Percentiles rank a stretch among this genome's conserved stretches.
These are phyloP conservation scores for Ascochyta koolunga DNA, from an alignment of 2,329 filamentous ascomycete genomes.

Conservation along the genomic window DNA sequence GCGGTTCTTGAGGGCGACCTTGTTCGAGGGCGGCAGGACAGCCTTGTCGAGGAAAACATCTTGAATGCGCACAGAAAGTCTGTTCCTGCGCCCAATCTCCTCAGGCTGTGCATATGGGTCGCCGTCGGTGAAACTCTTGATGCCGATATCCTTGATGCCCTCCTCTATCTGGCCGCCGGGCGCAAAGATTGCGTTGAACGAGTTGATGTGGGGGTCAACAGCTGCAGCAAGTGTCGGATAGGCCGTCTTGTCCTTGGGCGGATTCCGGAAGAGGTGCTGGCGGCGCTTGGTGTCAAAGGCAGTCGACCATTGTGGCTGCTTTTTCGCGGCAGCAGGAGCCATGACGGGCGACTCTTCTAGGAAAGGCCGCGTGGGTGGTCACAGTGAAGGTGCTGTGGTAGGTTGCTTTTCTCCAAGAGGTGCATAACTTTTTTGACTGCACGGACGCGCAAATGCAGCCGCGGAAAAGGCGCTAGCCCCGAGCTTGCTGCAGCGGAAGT, in stretches of 20 bases:
- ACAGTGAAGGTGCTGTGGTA: slow-evolving; percentile 6
- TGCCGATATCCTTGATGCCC: slow-evolving; percentile 86
- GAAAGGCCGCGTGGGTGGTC: slow-evolving; percentile 14
- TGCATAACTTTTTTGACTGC: slow-evolving; percentile 19
- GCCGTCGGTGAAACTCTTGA: slow-evolving; percentile 85
- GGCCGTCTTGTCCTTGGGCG: slow-evolving; percentile 83
- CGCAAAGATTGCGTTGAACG: slow-evolving; percentile 90
- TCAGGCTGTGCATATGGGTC: slow-evolving; percentile 61
- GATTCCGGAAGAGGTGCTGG: slow-evolving; percentile 86
- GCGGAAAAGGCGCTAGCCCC: slow-evolving; percentile 17
- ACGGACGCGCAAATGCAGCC: slow-evolving; percentile 11
- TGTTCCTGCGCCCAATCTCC: slow-evolving; percentile 70
- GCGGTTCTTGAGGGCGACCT: slow-evolving; percentile 76
- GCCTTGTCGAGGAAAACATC: slow-evolving; percentile 84
- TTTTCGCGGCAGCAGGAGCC: slow-evolving; percentile 52
- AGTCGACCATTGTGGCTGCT: slow-evolving; percentile 71
- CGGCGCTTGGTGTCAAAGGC: slow-evolving; percentile 85
- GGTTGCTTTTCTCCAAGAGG: neutral
- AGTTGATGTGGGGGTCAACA: slow-evolving; percentile 91
- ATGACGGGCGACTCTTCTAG: slow-evolving; percentile 26
- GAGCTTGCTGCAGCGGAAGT: slow-evolving; percentile 19
- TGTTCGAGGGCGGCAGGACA: slow-evolving; percentile 79
- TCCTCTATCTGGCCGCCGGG: slow-evolving; percentile 74
- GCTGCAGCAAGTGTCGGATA: slow-evolving; percentile 86
- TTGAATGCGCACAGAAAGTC: slow-evolving; percentile 77